Conservation (phyloP, 192 early-diverging fungal species). For the Lunasporangiospora selenospora region DNA sequence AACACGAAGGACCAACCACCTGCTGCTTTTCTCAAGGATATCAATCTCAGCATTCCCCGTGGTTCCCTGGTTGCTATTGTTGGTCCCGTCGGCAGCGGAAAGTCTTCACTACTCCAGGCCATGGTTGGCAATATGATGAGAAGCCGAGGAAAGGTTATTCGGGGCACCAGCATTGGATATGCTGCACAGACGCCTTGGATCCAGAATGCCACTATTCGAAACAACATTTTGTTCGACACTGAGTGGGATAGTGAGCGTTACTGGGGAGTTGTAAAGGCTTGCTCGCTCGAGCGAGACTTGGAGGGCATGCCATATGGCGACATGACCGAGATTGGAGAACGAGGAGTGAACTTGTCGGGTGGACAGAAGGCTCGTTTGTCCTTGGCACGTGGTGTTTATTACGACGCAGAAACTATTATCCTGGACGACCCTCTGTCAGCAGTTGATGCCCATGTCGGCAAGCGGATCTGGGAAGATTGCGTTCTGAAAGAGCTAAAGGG, state of each 20-base stretch:
- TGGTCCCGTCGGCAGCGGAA: conserved; percentile 85
- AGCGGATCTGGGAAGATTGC: conserved; percentile 47
- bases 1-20: not conserved
- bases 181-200: conserved; percentile 90
- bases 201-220: conserved; percentile 74
- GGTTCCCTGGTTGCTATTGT: conserved; percentile 76
- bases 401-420: conserved; percentile 64
- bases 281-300: conserved; percentile 64
- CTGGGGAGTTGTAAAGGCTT: conserved; percentile 59
- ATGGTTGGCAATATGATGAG: conserved; percentile 85
- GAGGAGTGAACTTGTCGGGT: conserved; percentile 85
- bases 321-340: conserved; percentile 74
- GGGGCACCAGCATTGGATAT: conserved; percentile 77
- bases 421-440: conserved; percentile 92
- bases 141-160: conserved; percentile 58
- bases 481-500: conserved; percentile 47
- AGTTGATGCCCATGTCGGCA: conserved; percentile 81
- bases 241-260: conserved; percentile 61
- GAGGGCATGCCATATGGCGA: conserved; percentile 61
- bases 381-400: conserved; percentile 87
- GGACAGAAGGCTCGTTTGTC: conserved; percentile 91
- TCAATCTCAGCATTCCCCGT: conserved; percentile 28
- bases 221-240: conserved; percentile 77
- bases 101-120: conserved; percentile 83
- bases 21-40: conserved; percentile 54